Percentiles rank a stretch among this genome's conserved stretches.
Evolutionary conservation across 257 asterid species (phyloP).

Genomic region (Parsonsia alboflavescens): DNA sequence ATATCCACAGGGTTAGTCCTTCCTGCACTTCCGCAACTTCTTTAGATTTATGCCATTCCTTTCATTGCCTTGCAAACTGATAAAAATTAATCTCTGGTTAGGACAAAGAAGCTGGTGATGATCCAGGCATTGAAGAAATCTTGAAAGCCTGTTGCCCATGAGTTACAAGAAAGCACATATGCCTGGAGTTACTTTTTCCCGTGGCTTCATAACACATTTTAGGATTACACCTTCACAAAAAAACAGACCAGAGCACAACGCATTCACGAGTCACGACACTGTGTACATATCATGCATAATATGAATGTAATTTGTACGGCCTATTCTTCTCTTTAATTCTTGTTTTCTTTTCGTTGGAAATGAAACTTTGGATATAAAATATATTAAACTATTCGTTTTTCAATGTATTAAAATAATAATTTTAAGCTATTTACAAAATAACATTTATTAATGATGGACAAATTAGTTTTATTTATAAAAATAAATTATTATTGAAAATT

Average conservation of each 20-base stretch:
- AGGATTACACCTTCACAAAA: background rate
- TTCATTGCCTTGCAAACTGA: background rate
- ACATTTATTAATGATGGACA: no score
- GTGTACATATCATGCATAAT: no score
- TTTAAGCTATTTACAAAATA: no score
- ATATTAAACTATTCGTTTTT: no score
- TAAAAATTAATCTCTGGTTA: conserved; percentile 18
- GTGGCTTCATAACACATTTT: background rate
- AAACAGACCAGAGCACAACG: background rate
- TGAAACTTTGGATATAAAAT: background rate
- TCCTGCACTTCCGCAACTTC: conserved; percentile 4
- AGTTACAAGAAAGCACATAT: background rate
- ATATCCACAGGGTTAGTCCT: conserved; percentile 70
- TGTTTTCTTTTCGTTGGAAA: no score
- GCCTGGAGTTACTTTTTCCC: background rate
- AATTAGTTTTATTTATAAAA: no score
- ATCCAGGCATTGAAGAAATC: conserved; percentile 64
- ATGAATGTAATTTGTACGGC: background rate
- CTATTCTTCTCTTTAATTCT: background rate
- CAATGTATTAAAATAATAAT: no score
- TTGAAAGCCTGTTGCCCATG: conserved; percentile 59
- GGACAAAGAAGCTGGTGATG: conserved; percentile 98
- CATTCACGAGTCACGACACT: no score
- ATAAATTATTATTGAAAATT: no score
- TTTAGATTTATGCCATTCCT: background rate